A percentile compares a stretch with the other conserved stretches of the same genome.
phyloP scores from a whole-genome alignment of 495 filamentous ascomycete species.

The Penicillium angulare region DNA sequence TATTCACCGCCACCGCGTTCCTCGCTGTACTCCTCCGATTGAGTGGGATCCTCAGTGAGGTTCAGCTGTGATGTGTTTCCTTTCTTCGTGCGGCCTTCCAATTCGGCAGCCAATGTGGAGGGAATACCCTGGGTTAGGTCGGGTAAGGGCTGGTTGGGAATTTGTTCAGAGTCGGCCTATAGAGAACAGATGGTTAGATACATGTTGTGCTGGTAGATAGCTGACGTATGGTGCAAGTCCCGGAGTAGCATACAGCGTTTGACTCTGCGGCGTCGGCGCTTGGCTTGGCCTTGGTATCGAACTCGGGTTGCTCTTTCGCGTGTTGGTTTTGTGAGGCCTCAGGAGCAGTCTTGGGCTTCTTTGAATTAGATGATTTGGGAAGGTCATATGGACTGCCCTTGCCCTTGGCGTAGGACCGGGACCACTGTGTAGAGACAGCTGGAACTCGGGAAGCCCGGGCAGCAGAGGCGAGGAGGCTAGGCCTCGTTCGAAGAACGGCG shows the following conservation, averaged over 20 bases:
- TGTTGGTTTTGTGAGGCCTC: constrained; percentile 30
- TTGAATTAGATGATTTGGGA: constrained; percentile 34
- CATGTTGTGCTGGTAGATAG: neutral
- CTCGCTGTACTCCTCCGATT: constrained; percentile 45
- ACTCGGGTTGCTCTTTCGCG: constrained; percentile 44
- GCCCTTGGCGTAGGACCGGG: constrained; percentile 49
- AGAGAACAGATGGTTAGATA: constrained; percentile 20
- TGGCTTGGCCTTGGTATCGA: constrained; percentile 39
- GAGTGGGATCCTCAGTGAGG: constrained; percentile 57
- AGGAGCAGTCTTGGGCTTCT: constrained; percentile 19
- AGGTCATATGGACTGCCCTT: constrained; percentile 48
- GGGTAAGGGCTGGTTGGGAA: constrained; percentile 59
- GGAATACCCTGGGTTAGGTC: constrained; percentile 91
- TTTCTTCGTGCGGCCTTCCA: constrained; percentile 56
- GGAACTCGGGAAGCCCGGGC: constrained; percentile 37
- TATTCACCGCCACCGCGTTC: constrained; percentile 54
- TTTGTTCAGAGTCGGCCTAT: constrained; percentile 31
- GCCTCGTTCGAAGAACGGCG: constrained; percentile 47
- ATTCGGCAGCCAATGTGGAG: constrained; percentile 72
- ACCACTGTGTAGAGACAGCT: constrained; percentile 31
- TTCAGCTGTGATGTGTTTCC: constrained; percentile 45
- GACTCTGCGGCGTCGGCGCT: constrained; percentile 34
- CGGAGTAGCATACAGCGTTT: constrained; percentile 23
- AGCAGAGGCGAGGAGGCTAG: constrained; percentile 38
- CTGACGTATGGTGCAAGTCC: constrained; percentile 9